These are phyloP conservation scores for Sclerotinia trifoliorum DNA, from an alignment of 2,329 filamentous ascomycete species.

Conservation along the genomic window DNA sequence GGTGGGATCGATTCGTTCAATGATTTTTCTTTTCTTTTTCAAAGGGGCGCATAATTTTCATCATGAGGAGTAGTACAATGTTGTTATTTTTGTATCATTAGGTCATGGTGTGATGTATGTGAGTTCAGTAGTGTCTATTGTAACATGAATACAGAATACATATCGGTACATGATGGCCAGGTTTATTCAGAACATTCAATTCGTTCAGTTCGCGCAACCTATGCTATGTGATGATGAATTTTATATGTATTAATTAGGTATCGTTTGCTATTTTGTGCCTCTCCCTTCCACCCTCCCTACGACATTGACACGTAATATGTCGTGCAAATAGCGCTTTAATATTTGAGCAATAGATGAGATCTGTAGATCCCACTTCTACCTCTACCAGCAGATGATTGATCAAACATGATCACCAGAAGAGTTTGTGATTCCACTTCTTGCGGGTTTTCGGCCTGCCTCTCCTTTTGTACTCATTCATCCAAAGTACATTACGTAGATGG, in stretches of 20 bases:
- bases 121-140: not conserved
- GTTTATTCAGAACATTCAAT: not conserved
- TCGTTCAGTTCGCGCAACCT: not conserved
- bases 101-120: not conserved
- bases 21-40: not conserved
- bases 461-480: not conserved
- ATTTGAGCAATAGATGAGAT: not conserved
- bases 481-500: no score
- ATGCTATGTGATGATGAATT: not conserved
- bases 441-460: not conserved
- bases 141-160: not conserved
- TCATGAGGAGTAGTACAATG: not conserved
- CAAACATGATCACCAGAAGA: not conserved
- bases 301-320: not conserved
- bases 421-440: not conserved
- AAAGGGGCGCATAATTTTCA: not conserved
- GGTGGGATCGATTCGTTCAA: no score
- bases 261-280: not conserved
- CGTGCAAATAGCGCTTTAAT: not conserved
- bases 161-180: constrained; percentile 1
- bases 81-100: not conserved
- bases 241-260: not conserved
- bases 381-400: not conserved
- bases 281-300: not conserved
- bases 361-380: not conserved